These are phyloP conservation scores for Aphanoascus verrucosus DNA, from an alignment of 2,329 filamentous ascomycete genomes.

Conservation along the genomic window DNA sequence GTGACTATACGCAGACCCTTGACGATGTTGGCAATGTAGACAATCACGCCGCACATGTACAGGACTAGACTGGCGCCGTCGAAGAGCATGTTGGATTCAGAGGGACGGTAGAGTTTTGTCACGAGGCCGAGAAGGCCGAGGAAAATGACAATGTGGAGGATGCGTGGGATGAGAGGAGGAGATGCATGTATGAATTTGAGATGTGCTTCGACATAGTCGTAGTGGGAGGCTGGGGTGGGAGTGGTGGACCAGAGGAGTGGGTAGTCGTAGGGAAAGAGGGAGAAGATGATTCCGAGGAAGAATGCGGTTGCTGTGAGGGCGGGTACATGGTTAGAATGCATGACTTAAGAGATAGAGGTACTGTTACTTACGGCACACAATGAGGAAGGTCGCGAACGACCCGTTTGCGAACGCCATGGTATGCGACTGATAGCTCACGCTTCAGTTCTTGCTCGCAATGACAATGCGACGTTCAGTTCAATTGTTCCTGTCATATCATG, in stretches of 20 bases:
- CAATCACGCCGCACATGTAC: conserved; percentile 75
- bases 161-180: conserved; percentile 80
- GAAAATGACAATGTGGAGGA: conserved; percentile 86
- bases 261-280: conserved; percentile 77
- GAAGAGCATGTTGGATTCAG: conserved; percentile 91
- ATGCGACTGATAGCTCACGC: background rate
- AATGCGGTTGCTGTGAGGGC: conserved; percentile 64
- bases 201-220: conserved; percentile 77
- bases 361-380: conserved; percentile 75
- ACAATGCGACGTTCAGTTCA: background rate
- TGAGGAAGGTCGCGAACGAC: conserved; percentile 93
- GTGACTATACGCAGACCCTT: conserved; percentile 82
- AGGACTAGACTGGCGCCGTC: conserved; percentile 63
- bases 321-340: conserved; percentile 3
- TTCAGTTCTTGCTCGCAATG: background rate
- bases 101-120: conserved; percentile 86
- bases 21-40: conserved; percentile 94
- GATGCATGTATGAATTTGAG: conserved; percentile 83
- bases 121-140: conserved; percentile 83
- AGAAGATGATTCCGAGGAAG: conserved; percentile 97
- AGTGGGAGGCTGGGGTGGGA: conserved; percentile 49
- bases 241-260: conserved; percentile 38
- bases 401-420: conserved; percentile 33
- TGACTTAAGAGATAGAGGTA: background rate
- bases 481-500: too few relatives aligned